Conservation (phyloP, 2,329 filamentous ascomycete species). For the Monosporascus ibericus region DNA sequence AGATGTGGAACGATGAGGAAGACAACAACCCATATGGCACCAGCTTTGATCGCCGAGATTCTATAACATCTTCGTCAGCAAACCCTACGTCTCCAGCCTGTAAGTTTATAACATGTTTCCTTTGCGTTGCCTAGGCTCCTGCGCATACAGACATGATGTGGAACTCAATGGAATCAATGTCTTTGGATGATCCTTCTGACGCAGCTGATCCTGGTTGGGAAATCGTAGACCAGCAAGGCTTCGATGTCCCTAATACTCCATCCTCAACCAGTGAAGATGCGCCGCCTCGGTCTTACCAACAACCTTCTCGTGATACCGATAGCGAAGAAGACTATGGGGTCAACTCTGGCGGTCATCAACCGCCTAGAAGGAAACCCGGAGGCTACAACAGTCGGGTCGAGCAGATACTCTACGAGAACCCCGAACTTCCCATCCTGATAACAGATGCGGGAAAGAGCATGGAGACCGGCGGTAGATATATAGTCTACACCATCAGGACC, state of each 20-base stretch:
- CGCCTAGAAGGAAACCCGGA: slow-evolving; percentile 66
- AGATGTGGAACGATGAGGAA: slow-evolving; percentile 94
- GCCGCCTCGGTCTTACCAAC: slow-evolving; percentile 29
- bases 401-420: slow-evolving; percentile 94
- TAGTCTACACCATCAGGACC: slow-evolving; percentile 94
- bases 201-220: slow-evolving; percentile 41
- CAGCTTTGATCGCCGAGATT: slow-evolving; percentile 84
- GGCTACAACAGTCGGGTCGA: slow-evolving; percentile 94
- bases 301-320: slow-evolving; percentile 35
- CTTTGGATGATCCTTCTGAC: slow-evolving; percentile 27
- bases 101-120: slow-evolving; percentile 35
- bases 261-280: slow-evolving; percentile 65
- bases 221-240: slow-evolving; percentile 43
- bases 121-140: slow-evolving; percentile 2
- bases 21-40: slow-evolving; percentile 95
- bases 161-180: slow-evolving; percentile 31
- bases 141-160: slow-evolving; percentile 25
- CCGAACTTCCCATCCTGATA: slow-evolving; percentile 82
- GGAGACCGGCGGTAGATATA: slow-evolving; percentile 87
- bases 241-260: slow-evolving; percentile 65
- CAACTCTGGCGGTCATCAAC: slow-evolving; percentile 33
- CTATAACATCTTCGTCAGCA: slow-evolving; percentile 61
- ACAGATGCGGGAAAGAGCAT: slow-evolving; percentile 92
- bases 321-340: slow-evolving; percentile 43
- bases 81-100: slow-evolving; percentile 60